A percentile compares a stretch with the other conserved stretches of the same genome.
Conservation (phyloP, 129 eudicot genomes). For the Sambucus nigra region DNA sequence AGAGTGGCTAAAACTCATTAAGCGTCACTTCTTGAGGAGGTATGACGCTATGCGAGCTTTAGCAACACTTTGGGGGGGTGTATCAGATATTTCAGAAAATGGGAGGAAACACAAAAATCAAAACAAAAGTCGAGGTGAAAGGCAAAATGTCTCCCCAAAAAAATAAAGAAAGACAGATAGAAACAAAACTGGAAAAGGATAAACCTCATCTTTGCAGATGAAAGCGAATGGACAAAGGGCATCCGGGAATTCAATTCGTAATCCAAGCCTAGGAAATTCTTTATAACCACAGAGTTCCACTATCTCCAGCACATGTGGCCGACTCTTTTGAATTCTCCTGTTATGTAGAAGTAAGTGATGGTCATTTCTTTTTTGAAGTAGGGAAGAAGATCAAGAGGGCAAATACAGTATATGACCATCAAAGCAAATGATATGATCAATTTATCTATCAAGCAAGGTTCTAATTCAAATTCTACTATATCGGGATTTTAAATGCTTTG, state of each 20-base stretch:
- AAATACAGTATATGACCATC: conserved; percentile 1
- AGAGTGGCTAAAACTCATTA: no score
- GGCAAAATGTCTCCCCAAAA: no score
- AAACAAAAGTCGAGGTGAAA: no score
- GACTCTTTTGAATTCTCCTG: conserved; percentile 63
- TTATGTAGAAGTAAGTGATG: conserved; percentile 11
- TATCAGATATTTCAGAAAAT: no score
- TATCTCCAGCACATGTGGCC: conserved; percentile 60
- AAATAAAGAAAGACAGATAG: no score
- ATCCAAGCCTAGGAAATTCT: conserved; percentile 56
- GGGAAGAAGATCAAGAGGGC: background rate
- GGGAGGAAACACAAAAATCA: no score
- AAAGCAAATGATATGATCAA: background rate
- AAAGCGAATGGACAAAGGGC: conserved; percentile 62
- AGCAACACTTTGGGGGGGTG: no score
- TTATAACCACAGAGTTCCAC: conserved; percentile 43
- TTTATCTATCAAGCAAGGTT: background rate
- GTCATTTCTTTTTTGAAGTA: background rate
- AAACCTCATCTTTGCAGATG: conserved; percentile 63
- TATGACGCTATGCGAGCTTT: no score
- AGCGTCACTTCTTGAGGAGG: no score
- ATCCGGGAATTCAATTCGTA: conserved; percentile 52
- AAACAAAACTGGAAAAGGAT: background rate
- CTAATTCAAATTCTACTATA: no score
- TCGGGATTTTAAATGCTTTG: no score